Percentiles rank a stretch among this genome's conserved stretches.
Conservation (phyloP, 345 rosid genomes). For the Laguncularia racemosa region DNA sequence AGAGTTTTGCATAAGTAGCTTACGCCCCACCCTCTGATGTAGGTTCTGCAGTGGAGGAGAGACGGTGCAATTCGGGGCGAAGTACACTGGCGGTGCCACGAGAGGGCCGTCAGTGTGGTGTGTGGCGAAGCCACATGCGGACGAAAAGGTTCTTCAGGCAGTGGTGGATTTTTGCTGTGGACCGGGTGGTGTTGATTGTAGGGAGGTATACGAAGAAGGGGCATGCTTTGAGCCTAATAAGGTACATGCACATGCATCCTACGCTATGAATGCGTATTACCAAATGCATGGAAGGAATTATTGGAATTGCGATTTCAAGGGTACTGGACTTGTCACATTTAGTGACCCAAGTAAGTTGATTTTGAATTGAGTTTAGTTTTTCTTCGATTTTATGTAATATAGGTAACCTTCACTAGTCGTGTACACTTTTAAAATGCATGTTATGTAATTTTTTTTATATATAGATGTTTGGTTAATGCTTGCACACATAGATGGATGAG, state of each 20-base stretch:
- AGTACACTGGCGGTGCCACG: conserved; percentile 8
- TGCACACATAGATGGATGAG: too few relatives aligned
- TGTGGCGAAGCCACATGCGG: conserved; percentile 64
- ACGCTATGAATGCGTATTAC: conserved; percentile 61
- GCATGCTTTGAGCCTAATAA: conserved; percentile 42
- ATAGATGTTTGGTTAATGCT: too few relatives aligned
- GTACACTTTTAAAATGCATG: too few relatives aligned
- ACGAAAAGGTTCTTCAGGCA: conserved; percentile 47
- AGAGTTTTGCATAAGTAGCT: too few relatives aligned
- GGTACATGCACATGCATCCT: conserved; percentile 62
- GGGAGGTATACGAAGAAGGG: conserved; percentile 40
- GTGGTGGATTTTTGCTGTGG: conserved; percentile 61
- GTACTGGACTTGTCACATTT: conserved; percentile 57
- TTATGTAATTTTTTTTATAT: too few relatives aligned
- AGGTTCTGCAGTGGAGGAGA: conserved; percentile 28
- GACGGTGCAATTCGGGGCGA: conserved; percentile 20
- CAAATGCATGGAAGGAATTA: conserved; percentile 70
- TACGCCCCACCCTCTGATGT: too few relatives aligned
- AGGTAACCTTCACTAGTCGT: not conserved
- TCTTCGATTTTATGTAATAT: not conserved
- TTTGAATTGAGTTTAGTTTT: not conserved
- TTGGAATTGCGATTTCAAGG: conserved; percentile 74
- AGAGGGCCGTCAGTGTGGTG: conserved; percentile 69
- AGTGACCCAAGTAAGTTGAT: conserved; percentile 48
- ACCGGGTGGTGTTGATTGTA: conserved; percentile 61